Percentiles rank a stretch among this genome's conserved stretches.
Evolutionary conservation across 1,284 basidiomycete species (phyloP).

Genomic region (Pascua guehoae): DNA sequence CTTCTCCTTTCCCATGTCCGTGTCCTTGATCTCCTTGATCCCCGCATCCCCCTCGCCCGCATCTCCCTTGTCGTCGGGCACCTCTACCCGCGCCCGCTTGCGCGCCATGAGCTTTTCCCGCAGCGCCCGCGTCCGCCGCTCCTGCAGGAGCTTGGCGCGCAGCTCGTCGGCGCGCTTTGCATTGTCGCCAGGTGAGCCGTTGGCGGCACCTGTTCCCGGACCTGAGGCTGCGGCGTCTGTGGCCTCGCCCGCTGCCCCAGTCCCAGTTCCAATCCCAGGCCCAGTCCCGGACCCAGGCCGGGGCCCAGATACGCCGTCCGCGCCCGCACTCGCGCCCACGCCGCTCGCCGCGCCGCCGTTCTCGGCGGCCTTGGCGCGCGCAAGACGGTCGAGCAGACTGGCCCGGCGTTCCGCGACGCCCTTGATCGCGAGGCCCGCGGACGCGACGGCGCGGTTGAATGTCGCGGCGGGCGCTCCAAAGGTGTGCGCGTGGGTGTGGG

Average conservation of each 20-base stretch:
- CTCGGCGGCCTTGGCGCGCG: constrained; percentile 5
- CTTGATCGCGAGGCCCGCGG: constrained; percentile 12
- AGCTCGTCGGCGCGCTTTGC: constrained; percentile 28
- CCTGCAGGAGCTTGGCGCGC: constrained; percentile 32
- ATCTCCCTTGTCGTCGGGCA: constrained; percentile 1
- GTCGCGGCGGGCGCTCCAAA: neutral
- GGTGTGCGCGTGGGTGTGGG: neutral
- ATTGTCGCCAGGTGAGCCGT: constrained; percentile 18
- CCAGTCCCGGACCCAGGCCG: too few relatives aligned
- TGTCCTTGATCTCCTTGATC: neutral
- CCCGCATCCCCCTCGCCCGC: neutral
- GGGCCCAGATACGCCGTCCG: too few relatives aligned
- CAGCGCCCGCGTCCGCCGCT: constrained; percentile 21
- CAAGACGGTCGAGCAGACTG: constrained; percentile 17
- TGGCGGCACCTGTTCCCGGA: too few relatives aligned
- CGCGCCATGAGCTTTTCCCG: constrained; percentile 17
- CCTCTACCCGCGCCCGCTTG: constrained; percentile 11
- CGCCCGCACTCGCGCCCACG: neutral
- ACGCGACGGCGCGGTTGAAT: constrained; percentile 6
- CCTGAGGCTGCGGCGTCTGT: neutral
- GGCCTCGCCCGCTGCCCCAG: too few relatives aligned
- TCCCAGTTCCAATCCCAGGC: too few relatives aligned
- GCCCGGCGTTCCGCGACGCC: constrained; percentile 15
- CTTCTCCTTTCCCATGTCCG: too few relatives aligned
- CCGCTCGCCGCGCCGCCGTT: neutral